Base-by-base conservation (phyloP, 2,329 filamentous ascomycete genomes). In the Chrysoporthe puriensis region DNA sequence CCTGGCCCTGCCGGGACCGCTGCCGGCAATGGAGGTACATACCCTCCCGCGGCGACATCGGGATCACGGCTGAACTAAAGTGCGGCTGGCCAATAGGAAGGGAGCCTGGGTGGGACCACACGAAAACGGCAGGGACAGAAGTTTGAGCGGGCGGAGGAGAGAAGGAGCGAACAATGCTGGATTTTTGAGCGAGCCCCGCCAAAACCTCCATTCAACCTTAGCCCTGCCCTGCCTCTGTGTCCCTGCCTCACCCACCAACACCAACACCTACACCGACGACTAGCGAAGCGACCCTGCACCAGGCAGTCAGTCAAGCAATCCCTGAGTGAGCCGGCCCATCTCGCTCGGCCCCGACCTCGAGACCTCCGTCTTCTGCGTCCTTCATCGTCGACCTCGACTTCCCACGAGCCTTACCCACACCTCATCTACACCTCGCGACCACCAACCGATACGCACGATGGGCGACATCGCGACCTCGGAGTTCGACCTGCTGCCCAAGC, bases 401-500 rank as follows among this genome's bases (percentile, higher is more conserved):
- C 11, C 46, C 32, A 40, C 34, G 36, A 9, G 32, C 56, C 36
- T 7, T 59, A 36, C 26, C 18, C 18, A 21, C 4, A 34, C 16
- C 56, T n/a, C 46, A 34, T n/a, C 44, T 32, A 16, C n/a, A 34
- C 50, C 50, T 54, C 26, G 13, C 14, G 4, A 32, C 11, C 21
- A 16, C 50, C 8, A 5, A 64, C 54, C 56, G 42, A 62, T 32
- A 52, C 54, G 46, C 50, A 58, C 48, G 52, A 70, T 70, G 69
- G 69, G 40, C 34, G 67, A 69, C 64, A 48, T 62, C 48, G 59
- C 70, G 66, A 70, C 73, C 63, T 67, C 73, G 71, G 74, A 78
- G 63, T 79, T 76, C 73, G 77, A 79, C 73, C 74, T 98, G 72
- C 88, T 97, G 75, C 92, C 93, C 75, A 94, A 94, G 82, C 85